phyloP scores from a whole-genome alignment of 768 basidiomycete genomes.

The Leccinellum luteum region DNA sequence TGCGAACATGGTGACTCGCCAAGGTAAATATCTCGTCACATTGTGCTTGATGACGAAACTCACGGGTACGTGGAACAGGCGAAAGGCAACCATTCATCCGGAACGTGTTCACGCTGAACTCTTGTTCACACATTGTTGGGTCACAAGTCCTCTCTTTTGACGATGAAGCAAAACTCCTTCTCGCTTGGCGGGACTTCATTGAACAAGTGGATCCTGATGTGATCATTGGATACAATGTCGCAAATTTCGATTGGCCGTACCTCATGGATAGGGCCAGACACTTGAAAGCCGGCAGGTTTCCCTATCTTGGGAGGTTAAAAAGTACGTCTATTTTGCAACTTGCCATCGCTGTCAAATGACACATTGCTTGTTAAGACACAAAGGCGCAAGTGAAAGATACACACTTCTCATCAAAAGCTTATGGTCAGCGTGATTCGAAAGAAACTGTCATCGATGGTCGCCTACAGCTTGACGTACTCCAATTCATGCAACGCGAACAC shows the following conservation, averaged over 20 bases:
- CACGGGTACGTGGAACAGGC: slow-evolving; percentile 48
- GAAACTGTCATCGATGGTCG: slow-evolving; percentile 89
- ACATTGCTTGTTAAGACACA: slow-evolving; percentile 44
- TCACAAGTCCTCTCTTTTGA: slow-evolving; percentile 88
- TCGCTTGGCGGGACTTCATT: slow-evolving; percentile 88
- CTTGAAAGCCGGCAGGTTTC: slow-evolving; percentile 67
- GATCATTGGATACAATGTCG: slow-evolving; percentile 93
- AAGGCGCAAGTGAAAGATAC: slow-evolving; percentile 86
- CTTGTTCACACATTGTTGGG: slow-evolving; percentile 95
- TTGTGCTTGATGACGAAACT: not conserved
- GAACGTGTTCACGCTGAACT: slow-evolving; percentile 94
- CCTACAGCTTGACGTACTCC: slow-evolving; percentile 91
- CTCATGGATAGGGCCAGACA: slow-evolving; percentile 89
- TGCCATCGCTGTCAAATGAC: not conserved
- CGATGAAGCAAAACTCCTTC: slow-evolving; percentile 70
- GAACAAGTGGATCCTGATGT: slow-evolving; percentile 91
- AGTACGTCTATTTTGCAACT: slow-evolving; percentile 40
- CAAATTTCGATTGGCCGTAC: slow-evolving; percentile 96
- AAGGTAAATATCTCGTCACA: slow-evolving; percentile 53
- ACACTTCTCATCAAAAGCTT: slow-evolving; percentile 97
- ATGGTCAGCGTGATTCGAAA: slow-evolving; percentile 95
- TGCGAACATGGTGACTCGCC: slow-evolving; percentile 97
- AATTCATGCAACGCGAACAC: slow-evolving; percentile 98
- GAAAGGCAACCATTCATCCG: slow-evolving; percentile 92
- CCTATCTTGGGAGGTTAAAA: slow-evolving; percentile 71